phyloP scores from a whole-genome alignment of 163 green algal species.

The Scenedesmus sp. region DNA sequence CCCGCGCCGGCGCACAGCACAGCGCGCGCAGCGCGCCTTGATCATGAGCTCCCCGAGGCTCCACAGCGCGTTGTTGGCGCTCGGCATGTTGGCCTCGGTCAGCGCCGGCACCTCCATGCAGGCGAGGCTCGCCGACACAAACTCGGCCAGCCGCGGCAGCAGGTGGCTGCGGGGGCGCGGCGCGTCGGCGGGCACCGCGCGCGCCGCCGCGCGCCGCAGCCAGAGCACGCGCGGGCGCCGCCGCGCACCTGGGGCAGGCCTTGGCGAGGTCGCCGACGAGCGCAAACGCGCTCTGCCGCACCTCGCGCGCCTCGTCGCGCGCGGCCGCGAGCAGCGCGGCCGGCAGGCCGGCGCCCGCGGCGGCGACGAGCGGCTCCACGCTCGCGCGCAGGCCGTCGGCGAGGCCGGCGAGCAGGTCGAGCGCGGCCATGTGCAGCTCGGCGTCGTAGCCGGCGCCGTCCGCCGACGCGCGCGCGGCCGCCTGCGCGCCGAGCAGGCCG shows the following conservation, averaged over 20 bases:
- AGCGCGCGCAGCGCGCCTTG: conserved; percentile 49
- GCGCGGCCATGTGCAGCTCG: conserved; percentile 75
- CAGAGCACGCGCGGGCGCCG: not conserved
- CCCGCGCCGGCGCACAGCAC: too few species aligned
- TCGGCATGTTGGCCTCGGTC: conserved; percentile 66
- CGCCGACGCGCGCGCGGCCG: conserved; percentile 45
- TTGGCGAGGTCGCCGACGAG: conserved; percentile 92
- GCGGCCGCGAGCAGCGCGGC: conserved; percentile 53
- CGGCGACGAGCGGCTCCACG: conserved; percentile 76
- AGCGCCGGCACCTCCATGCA: conserved; percentile 63
- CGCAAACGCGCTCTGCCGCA: conserved; percentile 93
- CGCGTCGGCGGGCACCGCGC: conserved; percentile 57
- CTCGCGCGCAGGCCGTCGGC: conserved; percentile 75
- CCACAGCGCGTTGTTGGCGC: conserved; percentile 98
- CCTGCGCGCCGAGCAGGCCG: conserved; percentile 57
- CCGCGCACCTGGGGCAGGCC: conserved; percentile 36
- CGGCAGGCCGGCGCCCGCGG: conserved; percentile 39
- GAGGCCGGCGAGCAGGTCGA: conserved; percentile 85
- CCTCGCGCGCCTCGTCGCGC: conserved; percentile 65
- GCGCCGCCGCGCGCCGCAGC: not conserved
- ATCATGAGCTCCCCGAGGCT: conserved; percentile 84
- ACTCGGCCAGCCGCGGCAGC: conserved; percentile 46
- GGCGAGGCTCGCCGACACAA: conserved; percentile 59
- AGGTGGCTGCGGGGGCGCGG: conserved; percentile 52
- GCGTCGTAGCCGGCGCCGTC: conserved; percentile 53